Base-by-base conservation (phyloP, 108 stramenopile genomes). In the Seminavis robusta region DNA sequence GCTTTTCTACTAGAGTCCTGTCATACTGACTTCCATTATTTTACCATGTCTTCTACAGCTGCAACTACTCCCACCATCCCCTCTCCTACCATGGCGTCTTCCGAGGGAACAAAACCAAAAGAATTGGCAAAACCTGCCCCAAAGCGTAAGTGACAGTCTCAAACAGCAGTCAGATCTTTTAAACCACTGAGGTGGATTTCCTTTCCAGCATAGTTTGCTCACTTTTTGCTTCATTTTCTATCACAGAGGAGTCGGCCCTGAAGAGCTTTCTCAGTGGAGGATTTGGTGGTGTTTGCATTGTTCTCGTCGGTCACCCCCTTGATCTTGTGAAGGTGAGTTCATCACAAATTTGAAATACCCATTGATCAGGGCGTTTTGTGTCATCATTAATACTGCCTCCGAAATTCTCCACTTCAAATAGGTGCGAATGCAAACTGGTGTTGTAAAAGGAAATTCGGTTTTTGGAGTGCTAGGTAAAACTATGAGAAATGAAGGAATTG, bases 401-500 rank as follows among this genome's bases (percentile, higher is more conserved):
- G n/a, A n/a, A n/a, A n/a, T n/a, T n/a, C n/a, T n/a, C n/a, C n/a
- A n/a, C n/a, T n/a, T n/a, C n/a, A n/a, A 53, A 1, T 37, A 87
- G 63, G 86, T 88, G 17, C 82, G 88, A 37, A 91, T 91, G 83
- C 90, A 91, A 70, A 91, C 83, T 28, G 68, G 63, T 61, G 40
- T 38, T 6, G 48, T 41, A 4, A 47, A 29, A n/a, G 40, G 56
- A 0, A 33, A 55, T 24, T 81, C 81, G 16, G 86, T 87, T 25
- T 62, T 86, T 21, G 79, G 76, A 3, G 72, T 84, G 63, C 51
- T 94, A 17, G 55, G 65, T 25, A 76, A 81, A 39, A 91, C 88
- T 0, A 50, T 95, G 19, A 47, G 26, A 16, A 59, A 56, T 2
- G 81, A 86, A 20, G 90, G 90, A 24, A 45, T 81, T 19, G 63